Evolutionary conservation across 208 protist genomes (phyloP).

Genomic region (Trypanosoma platydactyli): DNA sequence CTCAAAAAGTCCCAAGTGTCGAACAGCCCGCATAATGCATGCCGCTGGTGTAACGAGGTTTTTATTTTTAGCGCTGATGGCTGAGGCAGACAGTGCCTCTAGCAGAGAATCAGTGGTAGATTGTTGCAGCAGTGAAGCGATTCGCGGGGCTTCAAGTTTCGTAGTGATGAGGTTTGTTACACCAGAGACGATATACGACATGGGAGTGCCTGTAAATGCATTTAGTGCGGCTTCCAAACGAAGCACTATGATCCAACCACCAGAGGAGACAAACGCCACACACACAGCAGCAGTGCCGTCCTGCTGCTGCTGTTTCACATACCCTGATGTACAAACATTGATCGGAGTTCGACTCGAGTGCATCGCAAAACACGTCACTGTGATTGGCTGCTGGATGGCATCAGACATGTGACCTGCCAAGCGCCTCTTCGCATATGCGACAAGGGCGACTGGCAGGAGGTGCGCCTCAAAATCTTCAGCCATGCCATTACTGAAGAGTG

Average conservation of each 20-base stretch:
- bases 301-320: constrained; percentile 13
- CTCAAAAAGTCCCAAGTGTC: constrained; percentile 22
- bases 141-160: constrained; percentile 31
- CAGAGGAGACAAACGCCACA: constrained; percentile 35
- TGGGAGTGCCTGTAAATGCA: constrained; percentile 53
- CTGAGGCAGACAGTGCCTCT: background rate
- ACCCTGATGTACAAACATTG: constrained; percentile 6
- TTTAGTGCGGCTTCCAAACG: constrained; percentile 38
- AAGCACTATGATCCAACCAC: constrained; percentile 58
- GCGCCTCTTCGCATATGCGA: constrained; percentile 29
- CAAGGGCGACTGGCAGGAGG: constrained; percentile 52
- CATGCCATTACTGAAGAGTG: constrained; percentile 19
- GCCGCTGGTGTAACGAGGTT: background rate
- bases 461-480: constrained; percentile 16
- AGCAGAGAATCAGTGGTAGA: background rate
- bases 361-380: constrained; percentile 27
- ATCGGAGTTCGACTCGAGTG: background rate
- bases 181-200: constrained; percentile 46
- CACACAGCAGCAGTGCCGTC: constrained; percentile 21
- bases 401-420: background rate
- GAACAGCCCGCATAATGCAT: constrained; percentile 7
- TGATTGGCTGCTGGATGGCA: constrained; percentile 1
- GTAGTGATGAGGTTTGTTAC: constrained; percentile 41
- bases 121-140: constrained; percentile 5
- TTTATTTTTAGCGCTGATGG: background rate